Percentiles rank a stretch among this genome's conserved stretches.
phyloP scores from a whole-genome alignment of 441 rosid species.

The Pelargonium australe region DNA sequence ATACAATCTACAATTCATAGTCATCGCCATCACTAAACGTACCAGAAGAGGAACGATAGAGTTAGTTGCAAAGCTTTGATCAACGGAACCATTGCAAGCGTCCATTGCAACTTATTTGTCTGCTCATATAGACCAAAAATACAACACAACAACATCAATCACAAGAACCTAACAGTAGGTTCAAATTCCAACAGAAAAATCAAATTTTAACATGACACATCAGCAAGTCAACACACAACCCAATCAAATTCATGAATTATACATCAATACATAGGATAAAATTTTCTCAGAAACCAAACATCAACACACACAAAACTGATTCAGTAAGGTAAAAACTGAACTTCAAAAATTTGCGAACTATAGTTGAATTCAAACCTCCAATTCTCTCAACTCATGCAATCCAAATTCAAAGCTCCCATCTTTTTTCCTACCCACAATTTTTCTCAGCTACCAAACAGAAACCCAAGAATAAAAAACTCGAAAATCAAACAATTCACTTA shows the following conservation, averaged over 20 bases:
- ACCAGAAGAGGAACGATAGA: conserved; percentile 92
- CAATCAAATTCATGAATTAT: not conserved
- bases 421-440: not conserved
- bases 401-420: not conserved
- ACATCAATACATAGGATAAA: not conserved
- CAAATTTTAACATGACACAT: not conserved
- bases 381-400: not conserved
- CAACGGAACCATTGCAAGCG: conserved; percentile 69
- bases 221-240: conserved; percentile 15
- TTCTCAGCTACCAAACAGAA: conserved; percentile 1
- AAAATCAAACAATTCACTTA: not conserved
- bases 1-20: not conserved
- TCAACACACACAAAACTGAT: not conserved
- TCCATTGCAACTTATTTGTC: conserved; percentile 77
- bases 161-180: not conserved
- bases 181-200: conserved; percentile 6
- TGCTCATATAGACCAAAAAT: conserved; percentile 32
- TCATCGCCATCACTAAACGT: conserved; percentile 15
- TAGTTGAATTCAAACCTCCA: too few relatives aligned
- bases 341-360: not conserved
- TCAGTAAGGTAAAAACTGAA: not conserved
- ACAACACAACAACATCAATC: conserved; percentile 6
- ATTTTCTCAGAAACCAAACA: conserved; percentile 2
- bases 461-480: conserved; percentile 12
- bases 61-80: conserved; percentile 78